Evolutionary conservation across 108 stramenopile species (phyloP).

Genomic region (Conticribra guillardii): DNA sequence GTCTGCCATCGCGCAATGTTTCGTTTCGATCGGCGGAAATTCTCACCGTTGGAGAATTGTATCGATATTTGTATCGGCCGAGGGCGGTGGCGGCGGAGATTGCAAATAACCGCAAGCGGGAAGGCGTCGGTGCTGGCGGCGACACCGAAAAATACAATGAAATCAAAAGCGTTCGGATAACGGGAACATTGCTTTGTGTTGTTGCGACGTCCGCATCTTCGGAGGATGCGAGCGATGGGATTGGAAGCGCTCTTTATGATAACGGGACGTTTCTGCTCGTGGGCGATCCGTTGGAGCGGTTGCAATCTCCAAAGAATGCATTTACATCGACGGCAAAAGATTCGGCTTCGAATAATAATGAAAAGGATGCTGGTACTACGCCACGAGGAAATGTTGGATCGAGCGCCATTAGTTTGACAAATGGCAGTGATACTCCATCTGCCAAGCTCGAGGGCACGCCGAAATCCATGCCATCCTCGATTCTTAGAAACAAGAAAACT

Average conservation of each 20-base stretch:
- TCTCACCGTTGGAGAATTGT: conserved; percentile 44
- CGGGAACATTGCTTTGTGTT: conserved; percentile 38
- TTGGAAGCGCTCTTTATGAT: conserved; percentile 16
- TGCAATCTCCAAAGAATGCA: conserved; percentile 11
- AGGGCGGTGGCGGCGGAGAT: neutral
- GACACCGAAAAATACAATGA: neutral
- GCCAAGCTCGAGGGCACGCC: neutral
- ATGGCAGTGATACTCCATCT: neutral
- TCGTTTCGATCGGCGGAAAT: conserved; percentile 52
- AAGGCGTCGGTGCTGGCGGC: too few species aligned
- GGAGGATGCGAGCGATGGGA: conserved; percentile 9
- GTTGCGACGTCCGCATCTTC: conserved; percentile 11
- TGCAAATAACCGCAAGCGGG: too few species aligned
- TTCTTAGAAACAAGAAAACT: conserved; percentile 24
- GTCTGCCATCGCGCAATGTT: conserved; percentile 51
- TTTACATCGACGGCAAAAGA: too few species aligned
- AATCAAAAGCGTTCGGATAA: conserved; percentile 41
- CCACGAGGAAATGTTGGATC: too few species aligned
- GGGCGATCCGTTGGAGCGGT: conserved; percentile 47
- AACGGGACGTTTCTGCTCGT: conserved; percentile 39
- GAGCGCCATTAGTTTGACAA: too few species aligned
- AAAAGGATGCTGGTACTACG: too few species aligned
- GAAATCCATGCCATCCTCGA: conserved; percentile 4
- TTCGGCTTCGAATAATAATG: too few species aligned
- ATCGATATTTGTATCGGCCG: conserved; percentile 44